phyloP scores from a whole-genome alignment of 352 stramenopile genomes.

The Thraustotheca clavata region DNA sequence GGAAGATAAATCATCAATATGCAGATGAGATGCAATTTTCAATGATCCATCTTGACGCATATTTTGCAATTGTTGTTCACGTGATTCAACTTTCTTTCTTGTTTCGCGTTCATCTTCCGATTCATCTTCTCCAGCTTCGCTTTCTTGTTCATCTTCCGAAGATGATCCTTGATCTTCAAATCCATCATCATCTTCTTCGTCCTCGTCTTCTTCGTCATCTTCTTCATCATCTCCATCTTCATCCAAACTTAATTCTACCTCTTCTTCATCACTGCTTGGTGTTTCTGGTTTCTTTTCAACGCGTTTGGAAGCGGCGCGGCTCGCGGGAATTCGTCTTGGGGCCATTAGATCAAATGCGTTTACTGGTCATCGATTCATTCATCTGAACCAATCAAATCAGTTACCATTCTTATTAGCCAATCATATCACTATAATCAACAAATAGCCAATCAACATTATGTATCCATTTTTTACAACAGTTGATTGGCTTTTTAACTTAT shows the following conservation, averaged over 20 bases:
- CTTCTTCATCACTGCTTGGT: slow-evolving; percentile 20
- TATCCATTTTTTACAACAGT: too few relatives aligned
- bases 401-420: too few relatives aligned
- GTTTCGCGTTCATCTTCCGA: slow-evolving; percentile 80
- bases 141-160: slow-evolving; percentile 50
- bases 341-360: too few relatives aligned
- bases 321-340: neutral
- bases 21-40: slow-evolving; percentile 79
- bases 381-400: too few relatives aligned
- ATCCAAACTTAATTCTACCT: slow-evolving; percentile 31
- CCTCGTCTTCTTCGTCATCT: slow-evolving; percentile 37
- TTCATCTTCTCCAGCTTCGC: slow-evolving; percentile 44
- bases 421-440: too few relatives aligned
- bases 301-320: neutral
- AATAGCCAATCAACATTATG: too few relatives aligned
- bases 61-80: slow-evolving; percentile 65
- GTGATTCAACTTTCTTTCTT: slow-evolving; percentile 57
- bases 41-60: slow-evolving; percentile 83
- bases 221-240: slow-evolving; percentile 43
- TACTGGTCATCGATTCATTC: too few relatives aligned
- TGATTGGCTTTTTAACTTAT: too few relatives aligned
- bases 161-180: slow-evolving; percentile 84
- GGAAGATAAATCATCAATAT: slow-evolving; percentile 98
- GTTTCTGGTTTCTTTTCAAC: slow-evolving; percentile 13
- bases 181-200: slow-evolving; percentile 47